Percentiles rank a stretch among this genome's conserved stretches.
Evolutionary conservation across 2,329 filamentous ascomycete species (phyloP).

Genomic region (Penicillium expansum): DNA sequence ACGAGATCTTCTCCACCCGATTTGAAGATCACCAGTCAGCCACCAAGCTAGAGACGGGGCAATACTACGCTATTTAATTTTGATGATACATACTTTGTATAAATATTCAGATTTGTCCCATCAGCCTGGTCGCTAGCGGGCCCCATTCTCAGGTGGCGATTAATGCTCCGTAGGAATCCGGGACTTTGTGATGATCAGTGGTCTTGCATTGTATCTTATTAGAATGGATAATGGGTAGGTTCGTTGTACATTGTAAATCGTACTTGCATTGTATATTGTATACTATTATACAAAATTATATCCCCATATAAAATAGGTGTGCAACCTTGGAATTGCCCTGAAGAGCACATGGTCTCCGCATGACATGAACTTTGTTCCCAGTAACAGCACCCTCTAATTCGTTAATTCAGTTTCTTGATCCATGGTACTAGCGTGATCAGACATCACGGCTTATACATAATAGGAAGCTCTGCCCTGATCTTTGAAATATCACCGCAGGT

Average conservation of each 20-base stretch:
- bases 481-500: not conserved
- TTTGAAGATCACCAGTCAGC: not conserved
- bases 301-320: too few species aligned
- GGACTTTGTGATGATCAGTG: not conserved
- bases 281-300: not conserved
- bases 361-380: not conserved
- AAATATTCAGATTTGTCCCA: not conserved
- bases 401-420: not conserved
- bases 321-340: not conserved
- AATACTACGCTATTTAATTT: not conserved
- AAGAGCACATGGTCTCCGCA: not conserved
- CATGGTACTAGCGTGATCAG: not conserved
- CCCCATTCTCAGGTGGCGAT: not conserved
- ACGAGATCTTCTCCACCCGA: not conserved
- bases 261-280: not conserved
- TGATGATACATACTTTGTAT: too few species aligned
- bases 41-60: not conserved
- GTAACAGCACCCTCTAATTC: not conserved
- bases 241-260: not conserved
- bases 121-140: not conserved
- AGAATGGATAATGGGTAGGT: not conserved
- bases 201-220: not conserved
- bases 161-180: not conserved
- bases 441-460: not conserved
- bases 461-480: not conserved